A percentile compares a stretch with the other conserved stretches of the same genome.
phyloP scores from a whole-genome alignment of 371 early-diverging fungal species.

The Encephalitozoon romaleae region DNA sequence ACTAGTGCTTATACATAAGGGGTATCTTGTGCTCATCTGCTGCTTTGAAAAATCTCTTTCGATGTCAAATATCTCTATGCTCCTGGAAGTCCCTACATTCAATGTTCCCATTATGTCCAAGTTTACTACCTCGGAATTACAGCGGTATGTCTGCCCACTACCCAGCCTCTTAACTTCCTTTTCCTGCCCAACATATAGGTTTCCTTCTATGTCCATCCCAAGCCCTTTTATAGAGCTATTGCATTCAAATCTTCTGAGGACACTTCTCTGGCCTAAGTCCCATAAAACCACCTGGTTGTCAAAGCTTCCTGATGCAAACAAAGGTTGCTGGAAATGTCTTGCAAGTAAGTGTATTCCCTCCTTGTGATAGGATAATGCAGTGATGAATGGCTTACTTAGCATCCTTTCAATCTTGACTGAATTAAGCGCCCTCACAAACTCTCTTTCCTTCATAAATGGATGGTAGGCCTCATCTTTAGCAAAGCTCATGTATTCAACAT shows the following conservation, averaged over 20 bases:
- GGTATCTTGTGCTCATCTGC: background rate
- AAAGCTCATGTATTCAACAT: slow-evolving; percentile 75
- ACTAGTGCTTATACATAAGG: slow-evolving; percentile 1
- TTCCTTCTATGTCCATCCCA: slow-evolving; percentile 12
- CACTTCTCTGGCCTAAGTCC: slow-evolving; percentile 26
- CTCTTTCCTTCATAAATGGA: slow-evolving; percentile 85
- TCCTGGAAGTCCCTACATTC: background rate
- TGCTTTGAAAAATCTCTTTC: slow-evolving; percentile 17
- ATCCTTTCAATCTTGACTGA: slow-evolving; percentile 84
- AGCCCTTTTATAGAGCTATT: slow-evolving; percentile 23
- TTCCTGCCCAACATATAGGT: slow-evolving; percentile 20
- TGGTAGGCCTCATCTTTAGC: slow-evolving; percentile 79
- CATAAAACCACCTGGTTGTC: slow-evolving; percentile 40
- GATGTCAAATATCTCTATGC: slow-evolving; percentile 39
- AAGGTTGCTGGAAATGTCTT: slow-evolving; percentile 69
- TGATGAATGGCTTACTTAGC: slow-evolving; percentile 94
- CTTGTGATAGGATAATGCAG: slow-evolving; percentile 73
- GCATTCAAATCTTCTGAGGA: background rate
- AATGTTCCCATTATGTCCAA: slow-evolving; percentile 13
- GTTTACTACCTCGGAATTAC: slow-evolving; percentile 7
- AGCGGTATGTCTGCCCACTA: background rate
- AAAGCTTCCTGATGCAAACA: slow-evolving; percentile 43
- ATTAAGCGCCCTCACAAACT: slow-evolving; percentile 88
- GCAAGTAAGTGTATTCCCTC: slow-evolving; percentile 89
- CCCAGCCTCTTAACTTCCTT: slow-evolving; percentile 15